Evolutionary conservation across 306 rosid genomes (phyloP), one percentile per base, ranked within the genome.

Genomic region (Prinsepia uniflora): DNA sequence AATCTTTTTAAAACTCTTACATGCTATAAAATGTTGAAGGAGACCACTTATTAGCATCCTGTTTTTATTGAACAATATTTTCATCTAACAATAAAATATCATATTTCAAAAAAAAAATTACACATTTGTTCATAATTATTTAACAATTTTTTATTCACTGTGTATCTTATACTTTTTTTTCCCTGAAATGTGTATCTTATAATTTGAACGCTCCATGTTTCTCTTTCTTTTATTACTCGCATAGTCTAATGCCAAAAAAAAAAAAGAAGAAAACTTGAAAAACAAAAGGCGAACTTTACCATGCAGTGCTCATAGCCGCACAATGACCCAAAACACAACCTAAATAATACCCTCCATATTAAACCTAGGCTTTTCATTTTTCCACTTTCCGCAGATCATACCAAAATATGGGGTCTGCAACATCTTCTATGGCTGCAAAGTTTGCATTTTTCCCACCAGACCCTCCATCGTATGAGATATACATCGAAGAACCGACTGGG

Each of bases 401-500:
- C 3, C 3, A 65, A 64, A 24, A 78, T 30, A 84, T 88, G 94
- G 94, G 94, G 53, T 80, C 86, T 78, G 90, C 90, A 68, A 78
- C 94, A 46, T 88, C 94, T 15, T 85, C 94, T 0, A 80, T 88
- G 94, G 90, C 94, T 0, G 82, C 94, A 8, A 88, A 84, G 77
- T 86, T 88, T 17, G 89, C 89, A 30, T 86, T 88, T 63, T 88
- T 80, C 61, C 94, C 94, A 0, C 90, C 94, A 0, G 80, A 85
- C 74, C 90, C 94, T 9, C 89, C 90, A 4, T 81, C 85, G 0
- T 88, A 88, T 42, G 63, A 11, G 17, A 13, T 78, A 30, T 46
- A 46, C 12, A 52, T 63, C 19, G 90, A 88, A 14, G 86, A 77
- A 46, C 53, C 79, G 5, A 75, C 69, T 0, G 86, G 85, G 41